A percentile compares a stretch with the other conserved stretches of the same genome.
Evolutionary conservation across 495 filamentous ascomycete genomes (phyloP).

Genomic region (Talaromyces adpressus): DNA sequence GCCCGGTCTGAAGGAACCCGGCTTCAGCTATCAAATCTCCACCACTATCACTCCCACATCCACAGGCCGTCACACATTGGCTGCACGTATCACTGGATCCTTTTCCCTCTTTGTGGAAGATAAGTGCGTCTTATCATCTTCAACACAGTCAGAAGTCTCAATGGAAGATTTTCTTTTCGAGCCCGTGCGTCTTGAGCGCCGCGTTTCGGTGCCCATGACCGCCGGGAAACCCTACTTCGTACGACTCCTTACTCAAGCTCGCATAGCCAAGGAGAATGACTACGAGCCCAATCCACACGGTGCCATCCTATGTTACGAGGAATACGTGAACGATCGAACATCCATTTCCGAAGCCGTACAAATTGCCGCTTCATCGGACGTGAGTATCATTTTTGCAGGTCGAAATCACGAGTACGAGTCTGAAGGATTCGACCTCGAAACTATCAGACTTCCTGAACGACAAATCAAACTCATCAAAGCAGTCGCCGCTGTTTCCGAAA

Average conservation of each 20-base stretch:
- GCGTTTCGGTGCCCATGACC: constrained; percentile 56
- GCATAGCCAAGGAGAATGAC: constrained; percentile 66
- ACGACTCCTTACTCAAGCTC: constrained; percentile 20
- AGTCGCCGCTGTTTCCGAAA: constrained; percentile 29
- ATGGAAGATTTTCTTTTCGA: not conserved
- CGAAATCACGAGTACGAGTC: constrained; percentile 53
- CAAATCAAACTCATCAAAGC: constrained; percentile 25
- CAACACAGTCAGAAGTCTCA: not conserved
- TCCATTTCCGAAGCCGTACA: constrained; percentile 53
- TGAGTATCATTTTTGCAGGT: constrained; percentile 65
- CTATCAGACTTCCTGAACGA: constrained; percentile 17
- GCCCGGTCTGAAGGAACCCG: not conserved
- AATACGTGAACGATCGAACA: constrained; percentile 48
- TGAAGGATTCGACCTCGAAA: not conserved
- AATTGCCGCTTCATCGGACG: constrained; percentile 54
- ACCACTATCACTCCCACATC: not conserved
- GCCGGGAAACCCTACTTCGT: constrained; percentile 39
- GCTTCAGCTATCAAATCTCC: not conserved
- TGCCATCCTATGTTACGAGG: not conserved
- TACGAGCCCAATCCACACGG: constrained; percentile 62
- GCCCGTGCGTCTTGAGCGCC: constrained; percentile 13
- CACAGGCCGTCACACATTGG: not conserved
- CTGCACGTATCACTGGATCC: not conserved
- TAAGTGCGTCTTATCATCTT: not conserved
- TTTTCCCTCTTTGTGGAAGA: not conserved